Evolutionary conservation across 2,329 filamentous ascomycete species (phyloP).

Genomic region (Diaporthe sp.): DNA sequence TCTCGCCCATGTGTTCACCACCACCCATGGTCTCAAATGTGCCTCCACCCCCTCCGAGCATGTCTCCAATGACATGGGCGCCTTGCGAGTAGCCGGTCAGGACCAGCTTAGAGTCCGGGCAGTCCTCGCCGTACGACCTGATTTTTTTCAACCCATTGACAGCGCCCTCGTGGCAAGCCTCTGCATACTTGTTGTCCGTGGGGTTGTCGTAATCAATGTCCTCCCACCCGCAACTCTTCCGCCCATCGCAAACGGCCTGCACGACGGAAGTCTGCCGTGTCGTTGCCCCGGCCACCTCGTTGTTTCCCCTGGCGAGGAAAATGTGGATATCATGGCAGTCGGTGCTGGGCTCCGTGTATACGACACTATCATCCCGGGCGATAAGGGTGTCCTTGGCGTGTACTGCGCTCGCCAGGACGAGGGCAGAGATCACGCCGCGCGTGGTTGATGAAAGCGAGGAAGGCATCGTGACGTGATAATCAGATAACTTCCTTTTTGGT

Average conservation of each 20-base stretch:
- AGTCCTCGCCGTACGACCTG: slow-evolving; percentile 21
- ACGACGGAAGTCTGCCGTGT: slow-evolving; percentile 11
- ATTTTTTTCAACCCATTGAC: slow-evolving; percentile 25
- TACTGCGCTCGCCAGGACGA: slow-evolving; percentile 2
- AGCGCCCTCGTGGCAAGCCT: slow-evolving; percentile 22
- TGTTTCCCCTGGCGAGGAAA: slow-evolving; percentile 32
- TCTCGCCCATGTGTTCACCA: slow-evolving; percentile 22
- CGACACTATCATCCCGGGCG: not conserved
- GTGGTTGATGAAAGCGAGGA: slow-evolving; percentile 14
- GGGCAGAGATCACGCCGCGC: slow-evolving; percentile 17
- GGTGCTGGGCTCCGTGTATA: slow-evolving; percentile 22
- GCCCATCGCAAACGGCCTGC: slow-evolving; percentile 16
- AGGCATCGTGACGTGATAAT: slow-evolving; percentile 11
- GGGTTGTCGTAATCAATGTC: slow-evolving; percentile 22
- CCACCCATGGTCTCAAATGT: slow-evolving; percentile 21
- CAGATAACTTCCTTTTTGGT: not conserved
- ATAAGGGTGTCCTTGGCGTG: not conserved
- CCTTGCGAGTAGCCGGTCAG: slow-evolving; percentile 33
- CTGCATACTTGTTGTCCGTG: slow-evolving; percentile 12
- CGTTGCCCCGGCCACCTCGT: slow-evolving; percentile 5
- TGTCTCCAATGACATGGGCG: slow-evolving; percentile 25
- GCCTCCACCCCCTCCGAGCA: slow-evolving; percentile 24
- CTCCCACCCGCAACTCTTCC: slow-evolving; percentile 30
- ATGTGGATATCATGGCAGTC: slow-evolving; percentile 30
- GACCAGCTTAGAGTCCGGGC: slow-evolving; percentile 23